Evolutionary conservation across 139 green algal genomes (phyloP).

Genomic region (Chlamydomonas sphaeroides): DNA sequence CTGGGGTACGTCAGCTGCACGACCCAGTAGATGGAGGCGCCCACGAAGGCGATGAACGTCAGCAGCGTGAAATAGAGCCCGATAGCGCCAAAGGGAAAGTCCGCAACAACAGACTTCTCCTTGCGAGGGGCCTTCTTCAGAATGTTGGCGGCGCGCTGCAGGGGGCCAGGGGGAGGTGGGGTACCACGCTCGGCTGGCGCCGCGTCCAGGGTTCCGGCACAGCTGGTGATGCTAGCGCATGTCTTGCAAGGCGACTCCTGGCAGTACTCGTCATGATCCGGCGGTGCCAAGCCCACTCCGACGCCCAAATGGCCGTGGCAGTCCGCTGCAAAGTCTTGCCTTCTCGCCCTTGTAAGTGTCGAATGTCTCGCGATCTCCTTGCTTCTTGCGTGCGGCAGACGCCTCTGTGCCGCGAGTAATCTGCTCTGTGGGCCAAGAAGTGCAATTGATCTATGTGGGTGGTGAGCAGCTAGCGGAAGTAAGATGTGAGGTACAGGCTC

Average conservation of each 20-base stretch:
- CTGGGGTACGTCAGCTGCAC: slow-evolving; percentile 16
- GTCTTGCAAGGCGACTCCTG: no score
- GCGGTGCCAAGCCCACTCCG: no score
- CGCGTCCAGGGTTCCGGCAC: no score
- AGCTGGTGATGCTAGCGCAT: no score
- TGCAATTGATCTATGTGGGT: not conserved
- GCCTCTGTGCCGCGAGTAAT: slow-evolving; percentile 26
- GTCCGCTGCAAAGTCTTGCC: not conserved
- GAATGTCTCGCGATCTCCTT: slow-evolving; percentile 29
- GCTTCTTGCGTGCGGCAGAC: slow-evolving; percentile 7
- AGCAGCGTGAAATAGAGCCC: slow-evolving; percentile 38
- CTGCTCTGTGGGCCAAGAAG: not conserved
- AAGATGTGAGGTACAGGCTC: no score
- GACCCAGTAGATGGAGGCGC: slow-evolving; percentile 48
- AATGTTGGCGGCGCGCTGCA: not conserved
- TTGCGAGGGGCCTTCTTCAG: slow-evolving; percentile 13
- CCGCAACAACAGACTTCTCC: not conserved
- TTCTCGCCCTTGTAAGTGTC: slow-evolving; percentile 41
- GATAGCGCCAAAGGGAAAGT: slow-evolving; percentile 33
- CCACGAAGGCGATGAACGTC: slow-evolving; percentile 42
- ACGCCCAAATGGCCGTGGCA: no score
- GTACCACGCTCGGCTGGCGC: no score
- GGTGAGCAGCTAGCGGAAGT: no score
- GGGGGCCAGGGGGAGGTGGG: no score
- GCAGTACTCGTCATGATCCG: no score